Base-by-base conservation (phyloP, 2,329 filamentous ascomycete genomes). In the Escovopsis sp. region DNA sequence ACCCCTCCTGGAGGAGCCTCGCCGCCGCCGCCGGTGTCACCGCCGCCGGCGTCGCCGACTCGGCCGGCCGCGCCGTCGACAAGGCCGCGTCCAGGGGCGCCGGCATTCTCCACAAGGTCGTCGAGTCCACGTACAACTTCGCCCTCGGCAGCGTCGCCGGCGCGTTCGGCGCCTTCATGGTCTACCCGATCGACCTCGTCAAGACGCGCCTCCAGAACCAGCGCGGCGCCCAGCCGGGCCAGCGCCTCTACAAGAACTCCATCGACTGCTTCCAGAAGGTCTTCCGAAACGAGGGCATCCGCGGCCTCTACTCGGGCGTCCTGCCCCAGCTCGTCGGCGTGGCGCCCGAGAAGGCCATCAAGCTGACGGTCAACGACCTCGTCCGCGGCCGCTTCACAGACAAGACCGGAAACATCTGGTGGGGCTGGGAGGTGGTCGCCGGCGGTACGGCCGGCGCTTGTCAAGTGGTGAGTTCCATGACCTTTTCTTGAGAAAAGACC, bases 121-220 rank as follows among this genome's bases (percentile, higher is more conserved):
- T 56, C 35, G 53, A 88, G 58, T 94, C 88, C 1, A 75, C 71
- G 2, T 93, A 95, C 63, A 88, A 94, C 69, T 98, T 98, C 59
- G 78, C 69, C 3, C 76, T 98, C 6, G 91, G 91, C 46, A 87
- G 84, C 59, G 52, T 94, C 52, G 91, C 91, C 7, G 91, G 91
- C 64, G 91, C 91, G 9, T 98, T 98, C 59, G 91, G 91, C 60
- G 91, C 91, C 11, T 96, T 98, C 61, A 95, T 98, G 86, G 91
- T 98, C 42, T 98, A 98, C 61, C 91, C 91, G 23, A 96, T 98
- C 58, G 91, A 98, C 67, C 68, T 98, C 47, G 91, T 98, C 62
- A 98, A 98, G 75, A 98, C 91, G 1, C 80, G 91, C 47, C 84
- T 98, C 80, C 91, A 98, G 65, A 98, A 98, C 68, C 91, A 98